Conservation (phyloP, 495 filamentous ascomycete species). For the Penicilliopsis zonata region DNA sequence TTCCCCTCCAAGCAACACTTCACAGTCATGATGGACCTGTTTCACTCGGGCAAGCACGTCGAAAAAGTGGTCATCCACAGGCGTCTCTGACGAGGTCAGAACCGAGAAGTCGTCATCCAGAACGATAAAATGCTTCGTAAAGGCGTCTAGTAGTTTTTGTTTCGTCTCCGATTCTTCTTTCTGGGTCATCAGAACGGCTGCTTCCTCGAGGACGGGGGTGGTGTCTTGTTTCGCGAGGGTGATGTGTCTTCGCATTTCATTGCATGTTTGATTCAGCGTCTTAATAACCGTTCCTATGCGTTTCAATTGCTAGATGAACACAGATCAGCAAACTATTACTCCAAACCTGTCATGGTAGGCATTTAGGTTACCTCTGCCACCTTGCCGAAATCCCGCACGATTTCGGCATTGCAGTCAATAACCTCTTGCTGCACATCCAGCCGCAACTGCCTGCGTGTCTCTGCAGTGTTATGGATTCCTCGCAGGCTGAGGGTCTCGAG, state of each 20-base stretch:
- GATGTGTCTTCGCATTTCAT: conserved; percentile 70
- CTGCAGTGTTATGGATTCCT: conserved; percentile 60
- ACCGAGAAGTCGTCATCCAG: conserved; percentile 63
- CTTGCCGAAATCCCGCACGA: conserved; percentile 79
- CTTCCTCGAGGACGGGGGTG: conserved; percentile 65
- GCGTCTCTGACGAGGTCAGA: conserved; percentile 64
- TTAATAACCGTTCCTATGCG: conserved; percentile 70
- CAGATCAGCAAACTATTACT: not conserved
- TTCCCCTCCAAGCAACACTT: conserved; percentile 79
- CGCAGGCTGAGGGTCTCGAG: conserved; percentile 64
- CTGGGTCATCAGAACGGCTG: conserved; percentile 59
- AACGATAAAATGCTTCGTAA: conserved; percentile 74
- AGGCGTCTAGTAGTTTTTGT: conserved; percentile 69
- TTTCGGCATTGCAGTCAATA: conserved; percentile 83
- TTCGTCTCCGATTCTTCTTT: conserved; percentile 74
- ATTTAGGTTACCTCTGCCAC: conserved; percentile 84
- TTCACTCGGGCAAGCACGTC: conserved; percentile 67
- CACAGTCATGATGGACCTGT: conserved; percentile 75
- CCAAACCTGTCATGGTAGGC: not conserved
- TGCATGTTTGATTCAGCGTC: conserved; percentile 67
- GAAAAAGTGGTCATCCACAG: conserved; percentile 83
- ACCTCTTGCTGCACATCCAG: conserved; percentile 87
- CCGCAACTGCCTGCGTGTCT: conserved; percentile 67
- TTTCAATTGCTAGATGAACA: conserved; percentile 52
- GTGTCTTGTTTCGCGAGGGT: conserved; percentile 63